Evolutionary conservation across 257 asterid species (phyloP).

Genomic region (Striga asiatica): DNA sequence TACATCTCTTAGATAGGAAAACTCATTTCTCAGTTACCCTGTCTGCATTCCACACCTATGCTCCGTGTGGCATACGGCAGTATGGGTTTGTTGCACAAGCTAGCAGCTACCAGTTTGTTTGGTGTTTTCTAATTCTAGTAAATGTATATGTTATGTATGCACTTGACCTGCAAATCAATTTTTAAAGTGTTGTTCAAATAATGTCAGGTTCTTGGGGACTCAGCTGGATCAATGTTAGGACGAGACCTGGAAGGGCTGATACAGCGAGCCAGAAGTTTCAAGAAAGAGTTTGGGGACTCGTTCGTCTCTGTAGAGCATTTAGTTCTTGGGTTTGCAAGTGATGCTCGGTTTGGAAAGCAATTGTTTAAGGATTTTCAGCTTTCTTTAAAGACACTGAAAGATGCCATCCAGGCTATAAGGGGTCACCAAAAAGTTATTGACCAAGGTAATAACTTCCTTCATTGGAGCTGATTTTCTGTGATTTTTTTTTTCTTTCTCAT

Average conservation of each 20-base stretch:
- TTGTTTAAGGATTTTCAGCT: constrained; percentile 62
- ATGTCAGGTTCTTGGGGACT: constrained; percentile 69
- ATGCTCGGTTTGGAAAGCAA: constrained; percentile 78
- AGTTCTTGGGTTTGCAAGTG: constrained; percentile 67
- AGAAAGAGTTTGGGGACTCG: constrained; percentile 83
- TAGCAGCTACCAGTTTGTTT: background rate
- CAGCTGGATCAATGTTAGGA: constrained; percentile 88
- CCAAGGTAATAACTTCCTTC: constrained; percentile 45
- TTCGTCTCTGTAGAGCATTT: constrained; percentile 91
- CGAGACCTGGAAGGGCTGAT: constrained; percentile 73
- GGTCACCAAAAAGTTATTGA: constrained; percentile 89
- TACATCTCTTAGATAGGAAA: background rate
- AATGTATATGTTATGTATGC: no score
- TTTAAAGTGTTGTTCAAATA: background rate
- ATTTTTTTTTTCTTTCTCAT: background rate
- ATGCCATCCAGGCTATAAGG: constrained; percentile 71
- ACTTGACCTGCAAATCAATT: constrained; percentile 3
- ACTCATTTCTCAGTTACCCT: background rate
- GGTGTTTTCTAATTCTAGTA: background rate
- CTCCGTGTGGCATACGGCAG: background rate
- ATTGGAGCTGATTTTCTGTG: background rate
- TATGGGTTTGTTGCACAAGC: background rate
- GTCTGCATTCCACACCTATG: no score
- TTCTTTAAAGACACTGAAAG: constrained; percentile 44
- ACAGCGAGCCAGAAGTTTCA: constrained; percentile 77